phyloP scores from a whole-genome alignment of 106 monocot genomes.

The Phalaenopsis aphrodite region DNA sequence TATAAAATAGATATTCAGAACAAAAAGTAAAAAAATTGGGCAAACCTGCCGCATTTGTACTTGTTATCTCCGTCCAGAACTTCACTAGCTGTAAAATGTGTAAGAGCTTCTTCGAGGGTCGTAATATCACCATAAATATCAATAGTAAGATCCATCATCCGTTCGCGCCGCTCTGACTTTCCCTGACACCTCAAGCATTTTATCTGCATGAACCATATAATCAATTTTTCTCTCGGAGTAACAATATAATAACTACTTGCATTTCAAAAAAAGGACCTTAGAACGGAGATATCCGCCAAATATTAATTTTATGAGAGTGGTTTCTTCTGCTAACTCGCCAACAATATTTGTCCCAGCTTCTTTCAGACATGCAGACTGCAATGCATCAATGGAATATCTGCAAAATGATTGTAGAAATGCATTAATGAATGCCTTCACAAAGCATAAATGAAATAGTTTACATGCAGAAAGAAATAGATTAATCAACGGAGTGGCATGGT shows the following conservation, averaged over 20 bases:
- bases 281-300: slow-evolving; percentile 93
- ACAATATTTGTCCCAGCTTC: slow-evolving; percentile 27
- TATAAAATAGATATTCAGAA: neutral
- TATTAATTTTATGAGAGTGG: slow-evolving; percentile 66
- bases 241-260: neutral
- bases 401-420: slow-evolving; percentile 4
- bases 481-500: neutral
- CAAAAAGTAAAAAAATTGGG: neutral
- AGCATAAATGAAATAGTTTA: neutral
- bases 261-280: slow-evolving; percentile 41
- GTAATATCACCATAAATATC: slow-evolving; percentile 75
- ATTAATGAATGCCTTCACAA: neutral
- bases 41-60: slow-evolving; percentile 57
- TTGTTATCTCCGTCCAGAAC: slow-evolving; percentile 74
- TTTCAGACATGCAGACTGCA: slow-evolving; percentile 69
- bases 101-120: slow-evolving; percentile 77
- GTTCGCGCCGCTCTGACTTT: slow-evolving; percentile 60
- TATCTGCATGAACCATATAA: slow-evolving; percentile 41
- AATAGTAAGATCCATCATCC: slow-evolving; percentile 91
- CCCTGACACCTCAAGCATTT: slow-evolving; percentile 64
- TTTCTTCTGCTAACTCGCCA: slow-evolving; percentile 33
- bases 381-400: slow-evolving; percentile 80
- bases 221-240: neutral
- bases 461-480: neutral
- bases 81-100: slow-evolving; percentile 55